These are phyloP conservation scores for Aspergillus incahuasiensis DNA, from an alignment of 495 filamentous ascomycete genomes.

Conservation along the genomic window DNA sequence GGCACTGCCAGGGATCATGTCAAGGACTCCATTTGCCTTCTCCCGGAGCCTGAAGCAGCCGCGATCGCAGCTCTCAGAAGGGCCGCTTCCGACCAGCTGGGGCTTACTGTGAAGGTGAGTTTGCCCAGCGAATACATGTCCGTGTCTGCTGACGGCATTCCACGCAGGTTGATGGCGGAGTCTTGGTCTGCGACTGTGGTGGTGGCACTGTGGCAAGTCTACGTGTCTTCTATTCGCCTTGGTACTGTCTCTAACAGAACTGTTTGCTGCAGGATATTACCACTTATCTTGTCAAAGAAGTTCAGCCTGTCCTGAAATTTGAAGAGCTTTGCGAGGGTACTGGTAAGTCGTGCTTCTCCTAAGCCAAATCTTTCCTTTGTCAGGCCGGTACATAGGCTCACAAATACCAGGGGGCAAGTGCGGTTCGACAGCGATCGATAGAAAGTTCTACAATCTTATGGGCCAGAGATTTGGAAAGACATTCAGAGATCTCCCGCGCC, in stretches of 20 bases:
- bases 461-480: constrained; percentile 21
- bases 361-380: too few species aligned
- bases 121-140: too few species aligned
- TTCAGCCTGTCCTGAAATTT: constrained; percentile 17
- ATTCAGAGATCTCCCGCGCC: constrained; percentile 9
- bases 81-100: not conserved
- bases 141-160: too few species aligned
- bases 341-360: constrained; percentile 4
- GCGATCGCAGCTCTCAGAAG: constrained; percentile 10
- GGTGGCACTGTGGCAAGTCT: constrained; percentile 35
- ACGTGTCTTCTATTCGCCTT: not conserved
- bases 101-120: constrained; percentile 1
- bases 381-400: not conserved
- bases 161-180: constrained; percentile 4
- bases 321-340: constrained; percentile 15
- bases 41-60: constrained; percentile 57
- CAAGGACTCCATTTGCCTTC: constrained; percentile 35
- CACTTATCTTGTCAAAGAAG: constrained; percentile 28
- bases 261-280: constrained; percentile 27
- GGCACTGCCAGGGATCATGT: not conserved
- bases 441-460: constrained; percentile 43
- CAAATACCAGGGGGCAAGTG: constrained; percentile 35
- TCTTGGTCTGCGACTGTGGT: constrained; percentile 29
- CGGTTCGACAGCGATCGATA: constrained; percentile 50
- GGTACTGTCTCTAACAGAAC: too few species aligned